Percentiles rank a stretch among this genome's conserved stretches.
phyloP scores from a whole-genome alignment of 441 rosid species.

The Omphalea diandra region DNA sequence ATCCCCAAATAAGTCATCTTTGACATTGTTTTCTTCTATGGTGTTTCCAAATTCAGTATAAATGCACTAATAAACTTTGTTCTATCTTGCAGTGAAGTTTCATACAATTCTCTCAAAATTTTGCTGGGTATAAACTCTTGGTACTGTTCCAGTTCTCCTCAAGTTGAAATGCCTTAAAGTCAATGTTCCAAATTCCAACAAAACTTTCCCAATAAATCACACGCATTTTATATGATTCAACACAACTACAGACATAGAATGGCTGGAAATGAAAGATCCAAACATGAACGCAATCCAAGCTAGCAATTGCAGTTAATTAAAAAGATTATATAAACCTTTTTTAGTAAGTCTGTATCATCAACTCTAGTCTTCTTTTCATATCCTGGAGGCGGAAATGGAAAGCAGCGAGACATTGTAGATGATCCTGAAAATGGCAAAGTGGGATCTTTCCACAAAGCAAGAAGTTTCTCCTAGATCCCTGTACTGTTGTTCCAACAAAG shows the following conservation, averaged over 20 bases:
- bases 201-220: slow-evolving; percentile 3
- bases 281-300: slow-evolving; percentile 9
- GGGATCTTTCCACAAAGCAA: slow-evolving; percentile 27
- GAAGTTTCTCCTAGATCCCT: slow-evolving; percentile 33
- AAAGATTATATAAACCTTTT: slow-evolving; percentile 49
- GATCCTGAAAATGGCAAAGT: slow-evolving; percentile 31
- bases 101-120: neutral
- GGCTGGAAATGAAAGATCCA: slow-evolving; percentile 6
- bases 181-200: neutral
- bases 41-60: neutral
- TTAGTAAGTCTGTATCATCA: slow-evolving; percentile 47
- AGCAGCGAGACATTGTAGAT: slow-evolving; percentile 84
- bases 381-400: slow-evolving; percentile 86
- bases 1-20: neutral
- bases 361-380: slow-evolving; percentile 65
- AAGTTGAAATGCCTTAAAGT: neutral
- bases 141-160: neutral
- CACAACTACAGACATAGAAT: neutral
- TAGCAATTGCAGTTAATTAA: slow-evolving; percentile 17
- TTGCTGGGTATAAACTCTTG: neutral
- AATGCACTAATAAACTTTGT: slow-evolving; percentile 4
- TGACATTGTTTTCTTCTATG: neutral
- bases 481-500: slow-evolving; percentile 52
- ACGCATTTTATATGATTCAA: neutral
- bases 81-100: neutral